Evolutionary conservation across 2,329 filamentous ascomycete species (phyloP).

Genomic region (Cordyceps militaris): DNA sequence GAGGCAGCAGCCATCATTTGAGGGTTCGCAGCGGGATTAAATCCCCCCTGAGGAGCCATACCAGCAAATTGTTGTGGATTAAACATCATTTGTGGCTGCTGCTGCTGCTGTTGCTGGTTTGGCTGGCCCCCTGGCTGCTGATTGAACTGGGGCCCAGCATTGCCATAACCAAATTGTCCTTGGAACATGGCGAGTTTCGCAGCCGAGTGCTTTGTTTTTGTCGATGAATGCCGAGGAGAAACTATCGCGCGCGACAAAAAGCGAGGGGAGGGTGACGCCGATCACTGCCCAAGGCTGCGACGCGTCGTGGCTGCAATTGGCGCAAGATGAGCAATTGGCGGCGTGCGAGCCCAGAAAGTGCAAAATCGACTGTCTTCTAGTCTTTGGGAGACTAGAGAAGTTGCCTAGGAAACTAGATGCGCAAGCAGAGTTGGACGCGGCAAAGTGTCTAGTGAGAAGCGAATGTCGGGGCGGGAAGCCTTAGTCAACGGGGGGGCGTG

Average conservation of each 20-base stretch:
- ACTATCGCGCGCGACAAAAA: neutral
- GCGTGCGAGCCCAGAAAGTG: neutral
- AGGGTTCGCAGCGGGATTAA: slow-evolving; percentile 43
- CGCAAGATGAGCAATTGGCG: neutral
- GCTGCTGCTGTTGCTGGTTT: slow-evolving; percentile 26
- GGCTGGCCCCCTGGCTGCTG: slow-evolving; percentile 19
- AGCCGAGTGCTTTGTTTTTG: neutral
- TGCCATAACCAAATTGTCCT: slow-evolving; percentile 12
- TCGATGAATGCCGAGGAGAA: neutral
- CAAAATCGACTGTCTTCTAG: neutral
- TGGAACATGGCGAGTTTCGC: slow-evolving; percentile 7
- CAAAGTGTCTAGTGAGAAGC: neutral
- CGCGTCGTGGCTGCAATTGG: slow-evolving; percentile 8
- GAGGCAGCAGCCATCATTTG: slow-evolving; percentile 50
- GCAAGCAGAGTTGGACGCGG: neutral
- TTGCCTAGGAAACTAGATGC: neutral
- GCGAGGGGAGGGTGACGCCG: neutral
- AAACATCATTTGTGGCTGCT: slow-evolving; percentile 25
- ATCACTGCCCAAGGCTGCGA: slow-evolving; percentile 4
- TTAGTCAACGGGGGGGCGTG: neutral
- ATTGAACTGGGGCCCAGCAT: slow-evolving; percentile 13
- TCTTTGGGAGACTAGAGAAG: neutral
- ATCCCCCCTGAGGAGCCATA: slow-evolving; percentile 45
- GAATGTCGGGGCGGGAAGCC: neutral
- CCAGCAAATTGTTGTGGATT: slow-evolving; percentile 44